Percentiles rank a stretch among this genome's conserved stretches.
Evolutionary conservation across 495 filamentous ascomycete species (phyloP).

Genomic region (Lasiosphaeria miniovina): DNA sequence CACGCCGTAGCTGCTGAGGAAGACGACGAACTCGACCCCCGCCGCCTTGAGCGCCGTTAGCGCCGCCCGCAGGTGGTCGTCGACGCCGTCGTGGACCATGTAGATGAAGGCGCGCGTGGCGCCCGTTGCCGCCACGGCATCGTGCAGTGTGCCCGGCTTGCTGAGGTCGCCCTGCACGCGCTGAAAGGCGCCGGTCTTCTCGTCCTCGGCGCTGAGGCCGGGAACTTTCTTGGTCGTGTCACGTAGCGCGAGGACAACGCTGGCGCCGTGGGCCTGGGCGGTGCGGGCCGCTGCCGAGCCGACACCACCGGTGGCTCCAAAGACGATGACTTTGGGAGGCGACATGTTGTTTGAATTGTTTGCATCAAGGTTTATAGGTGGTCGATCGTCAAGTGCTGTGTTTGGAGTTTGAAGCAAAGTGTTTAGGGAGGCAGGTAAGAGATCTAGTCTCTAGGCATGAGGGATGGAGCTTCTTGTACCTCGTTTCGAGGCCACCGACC

Average conservation of each 20-base stretch:
- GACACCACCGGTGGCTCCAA: constrained; percentile 23
- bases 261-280: constrained; percentile 8
- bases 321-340: constrained; percentile 23
- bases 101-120: constrained; percentile 25
- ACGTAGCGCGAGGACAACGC: constrained; percentile 18
- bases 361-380: no score
- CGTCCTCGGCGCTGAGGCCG: constrained; percentile 1
- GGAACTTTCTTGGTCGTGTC: constrained; percentile 17
- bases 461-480: no score
- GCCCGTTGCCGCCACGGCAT: constrained; percentile 13
- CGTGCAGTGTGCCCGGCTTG: constrained; percentile 8
- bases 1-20: constrained; percentile 16
- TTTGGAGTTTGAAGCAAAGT: no score
- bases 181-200: constrained; percentile 8
- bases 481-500: no score
- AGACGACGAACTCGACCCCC: constrained; percentile 21
- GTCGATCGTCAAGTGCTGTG: no score
- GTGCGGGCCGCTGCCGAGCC: constrained; percentile 11
- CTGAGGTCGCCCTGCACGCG: constrained; percentile 23
- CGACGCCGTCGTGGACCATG: neutral
- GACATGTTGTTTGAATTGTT: no score
- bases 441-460: no score
- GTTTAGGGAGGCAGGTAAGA: no score
- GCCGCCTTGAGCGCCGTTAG: constrained; percentile 16
- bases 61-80: constrained; percentile 11